These are phyloP conservation scores for Diutina ranongensis DNA, from an alignment of 1,139 yeast genomes.

Conservation along the genomic window DNA sequence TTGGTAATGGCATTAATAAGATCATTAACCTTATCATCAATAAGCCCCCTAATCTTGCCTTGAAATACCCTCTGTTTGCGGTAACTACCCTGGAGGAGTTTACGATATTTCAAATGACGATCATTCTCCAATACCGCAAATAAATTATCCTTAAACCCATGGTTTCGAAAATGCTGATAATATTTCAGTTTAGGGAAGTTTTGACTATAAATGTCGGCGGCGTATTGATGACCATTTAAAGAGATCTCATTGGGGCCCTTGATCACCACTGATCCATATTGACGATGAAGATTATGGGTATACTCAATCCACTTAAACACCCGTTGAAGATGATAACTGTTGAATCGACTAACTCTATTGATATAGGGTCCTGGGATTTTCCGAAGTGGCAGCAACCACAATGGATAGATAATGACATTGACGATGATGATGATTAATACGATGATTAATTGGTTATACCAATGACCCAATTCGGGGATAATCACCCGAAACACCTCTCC, in stretches of 20 bases:
- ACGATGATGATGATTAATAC: conserved; percentile 11
- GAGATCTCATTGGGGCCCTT: conserved; percentile 54
- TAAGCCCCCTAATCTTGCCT: background rate
- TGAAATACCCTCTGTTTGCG: conserved; percentile 31
- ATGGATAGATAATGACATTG: conserved; percentile 29
- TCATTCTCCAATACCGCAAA: conserved; percentile 43
- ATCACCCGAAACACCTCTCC: background rate
- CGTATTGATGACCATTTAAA: conserved; percentile 37
- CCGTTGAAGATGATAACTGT: conserved; percentile 43
- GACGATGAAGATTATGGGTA: conserved; percentile 39
- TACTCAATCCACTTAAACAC: conserved; percentile 37
- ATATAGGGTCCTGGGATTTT: conserved; percentile 51
- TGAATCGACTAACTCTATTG: conserved; percentile 35
- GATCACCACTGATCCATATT: conserved; percentile 50
- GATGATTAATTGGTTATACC: background rate
- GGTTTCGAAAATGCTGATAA: conserved; percentile 53
- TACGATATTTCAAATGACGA: conserved; percentile 39
- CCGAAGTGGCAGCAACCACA: conserved; percentile 38
- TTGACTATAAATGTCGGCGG: conserved; percentile 45
- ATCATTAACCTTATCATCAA: background rate
- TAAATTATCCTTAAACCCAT: conserved; percentile 40
- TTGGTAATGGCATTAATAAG: background rate
- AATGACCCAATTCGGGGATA: too few relatives aligned
- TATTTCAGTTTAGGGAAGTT: conserved; percentile 51
- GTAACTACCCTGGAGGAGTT: conserved; percentile 35